Conservation (phyloP, 202 grass and related monocot species). For the Digitaria exilis region DNA sequence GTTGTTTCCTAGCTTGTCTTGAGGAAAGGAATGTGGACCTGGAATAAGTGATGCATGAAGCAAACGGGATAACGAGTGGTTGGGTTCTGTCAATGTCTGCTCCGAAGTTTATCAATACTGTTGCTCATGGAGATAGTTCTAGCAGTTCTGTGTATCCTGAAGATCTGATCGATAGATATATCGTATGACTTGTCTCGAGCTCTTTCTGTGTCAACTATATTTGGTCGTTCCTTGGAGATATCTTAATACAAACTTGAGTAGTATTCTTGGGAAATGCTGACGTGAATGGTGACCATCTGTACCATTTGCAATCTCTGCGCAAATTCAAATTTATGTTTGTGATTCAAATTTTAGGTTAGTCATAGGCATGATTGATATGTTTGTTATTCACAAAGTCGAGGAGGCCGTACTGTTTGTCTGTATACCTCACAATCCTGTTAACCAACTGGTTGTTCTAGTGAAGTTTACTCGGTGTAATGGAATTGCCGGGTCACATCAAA, state of each 20-base stretch:
- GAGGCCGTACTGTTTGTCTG: not conserved
- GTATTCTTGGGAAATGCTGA: not conserved
- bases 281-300: not conserved
- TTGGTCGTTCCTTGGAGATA: not conserved
- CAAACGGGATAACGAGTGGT: not conserved
- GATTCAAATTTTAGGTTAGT: constrained; percentile 14
- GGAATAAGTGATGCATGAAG: not conserved
- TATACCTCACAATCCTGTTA: not conserved
- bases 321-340: not conserved
- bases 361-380: not conserved
- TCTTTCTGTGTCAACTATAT: constrained; percentile 1
- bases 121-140: not conserved
- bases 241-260: not conserved
- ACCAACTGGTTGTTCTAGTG: not conserved
- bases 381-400: not conserved
- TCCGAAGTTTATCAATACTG: constrained; percentile 16
- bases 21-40: constrained; percentile 35
- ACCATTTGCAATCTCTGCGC: not conserved
- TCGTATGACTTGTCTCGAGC: not conserved
- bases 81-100: constrained; percentile 5
- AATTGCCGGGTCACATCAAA: not conserved
- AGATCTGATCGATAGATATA: constrained; percentile 15
- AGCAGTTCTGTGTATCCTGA: not conserved
- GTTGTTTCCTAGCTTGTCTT: constrained; percentile 47
- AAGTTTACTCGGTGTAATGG: not conserved